Conservation (phyloP, 768 basidiomycete genomes). For the Lentinula edodes region DNA sequence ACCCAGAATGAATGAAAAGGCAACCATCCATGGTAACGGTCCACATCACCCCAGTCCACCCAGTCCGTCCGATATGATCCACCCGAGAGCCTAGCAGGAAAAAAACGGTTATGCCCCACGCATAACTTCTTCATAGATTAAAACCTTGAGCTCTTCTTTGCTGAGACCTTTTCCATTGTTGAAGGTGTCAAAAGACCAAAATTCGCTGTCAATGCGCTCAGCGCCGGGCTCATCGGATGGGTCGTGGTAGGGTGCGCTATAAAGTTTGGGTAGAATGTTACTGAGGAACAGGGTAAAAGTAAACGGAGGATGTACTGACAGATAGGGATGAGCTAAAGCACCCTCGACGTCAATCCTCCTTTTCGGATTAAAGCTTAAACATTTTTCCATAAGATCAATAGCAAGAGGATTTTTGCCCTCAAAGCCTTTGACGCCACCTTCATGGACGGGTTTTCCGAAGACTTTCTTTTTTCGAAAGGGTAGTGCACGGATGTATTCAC, state of each 20-base stretch:
- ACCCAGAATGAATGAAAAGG: neutral
- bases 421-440: conserved; percentile 59
- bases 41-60: neutral
- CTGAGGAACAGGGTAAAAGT: neutral
- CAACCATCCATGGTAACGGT: neutral
- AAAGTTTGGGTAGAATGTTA: neutral
- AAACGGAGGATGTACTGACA: conserved; percentile 46
- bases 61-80: neutral
- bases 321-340: conserved; percentile 85
- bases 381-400: conserved; percentile 74
- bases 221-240: conserved; percentile 5
- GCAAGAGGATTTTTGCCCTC: conserved; percentile 31
- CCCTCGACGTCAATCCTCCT: conserved; percentile 85
- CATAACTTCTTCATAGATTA: conserved; percentile 4
- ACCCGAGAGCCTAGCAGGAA: neutral
- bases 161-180: conserved; percentile 5
- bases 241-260: conserved; percentile 2
- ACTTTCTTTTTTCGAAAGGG: conserved; percentile 80
- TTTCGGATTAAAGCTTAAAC: conserved; percentile 81
- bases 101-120: neutral
- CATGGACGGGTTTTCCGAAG: conserved; percentile 65
- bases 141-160: conserved; percentile 5
- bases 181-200: conserved; percentile 2
- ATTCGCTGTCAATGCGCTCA: conserved; percentile 9
- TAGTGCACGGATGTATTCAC: conserved; percentile 85